Evolutionary conservation across 331 rosid species (phyloP).

Genomic region (Dryas integrifolia): DNA sequence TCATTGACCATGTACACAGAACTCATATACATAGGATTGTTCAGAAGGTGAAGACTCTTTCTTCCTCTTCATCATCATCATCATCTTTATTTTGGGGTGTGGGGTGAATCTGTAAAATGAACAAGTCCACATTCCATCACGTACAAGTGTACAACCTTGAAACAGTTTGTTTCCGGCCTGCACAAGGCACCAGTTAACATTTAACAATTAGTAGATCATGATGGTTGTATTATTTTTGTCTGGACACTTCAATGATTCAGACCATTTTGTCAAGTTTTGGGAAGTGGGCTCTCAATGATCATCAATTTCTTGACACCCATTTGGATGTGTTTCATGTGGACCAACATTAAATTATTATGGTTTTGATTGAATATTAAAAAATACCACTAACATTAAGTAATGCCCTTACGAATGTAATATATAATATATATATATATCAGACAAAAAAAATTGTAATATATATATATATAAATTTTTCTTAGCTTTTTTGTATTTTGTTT

Average conservation of each 20-base stretch:
- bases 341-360: neutral
- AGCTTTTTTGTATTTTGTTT: too few species aligned
- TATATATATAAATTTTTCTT: too few species aligned
- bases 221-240: conserved; percentile 9
- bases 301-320: conserved; percentile 6
- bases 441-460: too few species aligned
- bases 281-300: conserved; percentile 11
- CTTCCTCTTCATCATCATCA: neutral
- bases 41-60: neutral
- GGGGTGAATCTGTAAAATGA: conserved; percentile 11
- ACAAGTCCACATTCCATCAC: neutral
- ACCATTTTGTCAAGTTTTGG: conserved; percentile 14
- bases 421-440: too few species aligned
- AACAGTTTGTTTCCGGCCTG: conserved; percentile 17
- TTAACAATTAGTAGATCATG: conserved; percentile 5
- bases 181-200: conserved; percentile 15
- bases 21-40: neutral
- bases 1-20: conserved; percentile 6
- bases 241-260: conserved; percentile 13
- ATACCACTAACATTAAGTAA: neutral
- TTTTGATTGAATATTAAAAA: neutral
- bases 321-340: conserved; percentile 24
- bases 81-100: neutral
- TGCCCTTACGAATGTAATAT: neutral
- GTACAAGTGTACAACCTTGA: neutral